Percentiles rank a stretch among this genome's conserved stretches.
Evolutionary conservation across 208 protist genomes (phyloP).

Genomic region (Jaenimonas drosophilae): DNA sequence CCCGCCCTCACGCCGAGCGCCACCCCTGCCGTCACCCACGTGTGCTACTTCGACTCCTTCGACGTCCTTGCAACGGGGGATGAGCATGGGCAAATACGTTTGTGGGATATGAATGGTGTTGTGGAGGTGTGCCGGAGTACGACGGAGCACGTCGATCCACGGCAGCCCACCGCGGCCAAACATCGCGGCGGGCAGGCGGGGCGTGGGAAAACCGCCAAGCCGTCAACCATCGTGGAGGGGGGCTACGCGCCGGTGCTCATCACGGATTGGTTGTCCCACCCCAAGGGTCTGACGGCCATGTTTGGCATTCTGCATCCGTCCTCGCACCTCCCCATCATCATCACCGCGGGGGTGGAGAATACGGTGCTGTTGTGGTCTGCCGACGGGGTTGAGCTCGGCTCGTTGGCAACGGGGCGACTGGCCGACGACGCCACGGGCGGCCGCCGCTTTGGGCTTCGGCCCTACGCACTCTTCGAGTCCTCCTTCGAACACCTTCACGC

Average conservation of each 20-base stretch:
- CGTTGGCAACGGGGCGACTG: slow-evolving; percentile 30
- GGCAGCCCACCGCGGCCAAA: not conserved
- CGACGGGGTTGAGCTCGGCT: slow-evolving; percentile 30
- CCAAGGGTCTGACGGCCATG: slow-evolving; percentile 17
- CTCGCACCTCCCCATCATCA: slow-evolving; percentile 14
- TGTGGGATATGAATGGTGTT: slow-evolving; percentile 24
- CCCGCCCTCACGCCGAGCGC: not conserved
- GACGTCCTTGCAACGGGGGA: slow-evolving; percentile 18
- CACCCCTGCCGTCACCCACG: slow-evolving; percentile 13
- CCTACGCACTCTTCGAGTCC: slow-evolving; percentile 11
- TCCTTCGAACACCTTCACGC: too few species aligned
- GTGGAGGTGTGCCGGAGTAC: not conserved
- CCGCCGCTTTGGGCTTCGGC: slow-evolving; percentile 16
- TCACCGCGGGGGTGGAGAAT: slow-evolving; percentile 17
- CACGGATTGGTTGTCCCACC: slow-evolving; percentile 16
- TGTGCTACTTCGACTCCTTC: slow-evolving; percentile 10
- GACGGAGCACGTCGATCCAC: not conserved
- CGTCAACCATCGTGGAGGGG: not conserved
- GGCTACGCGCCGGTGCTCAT: slow-evolving; percentile 13
- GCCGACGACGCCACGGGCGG: slow-evolving; percentile 19
- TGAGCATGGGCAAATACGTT: slow-evolving; percentile 11
- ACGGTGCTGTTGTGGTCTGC: slow-evolving; percentile 24
- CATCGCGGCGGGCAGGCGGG: not conserved
- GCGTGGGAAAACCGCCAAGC: not conserved
- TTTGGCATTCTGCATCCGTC: slow-evolving; percentile 12